Conservation (phyloP, 2,329 filamentous ascomycete genomes). For the Exophiala mesophila region DNA sequence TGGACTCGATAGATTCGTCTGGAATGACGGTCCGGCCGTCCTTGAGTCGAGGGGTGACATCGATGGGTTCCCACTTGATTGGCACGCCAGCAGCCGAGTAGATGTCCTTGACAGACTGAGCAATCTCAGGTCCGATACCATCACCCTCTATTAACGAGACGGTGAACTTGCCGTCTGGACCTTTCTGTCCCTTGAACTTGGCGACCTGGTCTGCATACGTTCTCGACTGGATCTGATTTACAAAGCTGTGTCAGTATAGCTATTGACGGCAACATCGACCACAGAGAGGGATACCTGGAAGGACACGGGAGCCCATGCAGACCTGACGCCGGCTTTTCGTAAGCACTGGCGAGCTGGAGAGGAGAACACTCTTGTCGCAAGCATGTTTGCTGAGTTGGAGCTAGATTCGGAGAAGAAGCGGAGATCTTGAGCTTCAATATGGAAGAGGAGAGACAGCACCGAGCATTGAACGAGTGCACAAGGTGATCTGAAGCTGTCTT, state of each 20-base stretch:
- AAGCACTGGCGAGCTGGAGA: slow-evolving; percentile 75
- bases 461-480: slow-evolving; percentile 14
- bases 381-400: slow-evolving; percentile 57
- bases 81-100: slow-evolving; percentile 94
- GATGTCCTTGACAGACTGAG: slow-evolving; percentile 97
- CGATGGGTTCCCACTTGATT: slow-evolving; percentile 94
- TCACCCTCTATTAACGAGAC: slow-evolving; percentile 98
- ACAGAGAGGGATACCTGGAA: slow-evolving; percentile 51
- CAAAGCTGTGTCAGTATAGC: slow-evolving; percentile 8
- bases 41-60: slow-evolving; percentile 89
- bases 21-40: slow-evolving; percentile 95
- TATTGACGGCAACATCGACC: slow-evolving; percentile 5
- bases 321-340: slow-evolving; percentile 54
- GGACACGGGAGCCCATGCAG: slow-evolving; percentile 45
- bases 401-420: neutral
- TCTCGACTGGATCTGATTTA: slow-evolving; percentile 49
- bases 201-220: slow-evolving; percentile 68
- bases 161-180: slow-evolving; percentile 85
- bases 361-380: slow-evolving; percentile 73
- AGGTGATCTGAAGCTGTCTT: slow-evolving; percentile 11
- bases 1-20: slow-evolving; percentile 85
- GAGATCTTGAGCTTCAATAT: slow-evolving; percentile 25
- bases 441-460: slow-evolving; percentile 16
- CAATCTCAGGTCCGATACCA: slow-evolving; percentile 96
- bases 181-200: slow-evolving; percentile 89